These are phyloP conservation scores for Gossypium schwendimanii DNA, from an alignment of 441 rosid species.

Conservation along the genomic window DNA sequence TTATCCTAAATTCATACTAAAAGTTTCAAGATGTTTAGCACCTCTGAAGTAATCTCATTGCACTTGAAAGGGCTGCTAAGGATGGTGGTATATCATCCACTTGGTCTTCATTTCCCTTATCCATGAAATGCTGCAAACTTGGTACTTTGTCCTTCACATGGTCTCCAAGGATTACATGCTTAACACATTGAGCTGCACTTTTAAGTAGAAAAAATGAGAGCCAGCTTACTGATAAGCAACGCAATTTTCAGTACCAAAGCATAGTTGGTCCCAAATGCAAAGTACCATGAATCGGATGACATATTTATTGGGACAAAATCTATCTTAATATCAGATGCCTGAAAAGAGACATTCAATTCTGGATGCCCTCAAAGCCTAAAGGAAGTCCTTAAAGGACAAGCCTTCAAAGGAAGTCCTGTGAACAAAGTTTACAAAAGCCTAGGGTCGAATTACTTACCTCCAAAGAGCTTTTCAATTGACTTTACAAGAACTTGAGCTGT, in stretches of 20 bases:
- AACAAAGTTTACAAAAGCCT: background rate
- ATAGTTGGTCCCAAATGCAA: too few relatives aligned
- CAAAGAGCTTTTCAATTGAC: conserved; percentile 52
- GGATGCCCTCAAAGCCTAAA: background rate
- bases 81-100: conserved; percentile 49
- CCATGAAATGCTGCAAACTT: conserved; percentile 56
- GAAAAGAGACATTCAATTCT: background rate
- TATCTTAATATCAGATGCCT: background rate
- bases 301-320: background rate
- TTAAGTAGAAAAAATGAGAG: background rate
- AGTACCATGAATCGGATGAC: background rate
- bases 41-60: conserved; percentile 67
- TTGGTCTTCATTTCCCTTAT: conserved; percentile 26
- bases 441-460: conserved; percentile 31
- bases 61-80: conserved; percentile 69
- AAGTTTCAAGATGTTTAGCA: conserved; percentile 16
- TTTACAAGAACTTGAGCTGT: conserved; percentile 42
- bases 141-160: conserved; percentile 55
- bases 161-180: conserved; percentile 52
- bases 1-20: conserved; percentile 3
- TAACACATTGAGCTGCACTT: conserved; percentile 42
- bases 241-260: background rate
- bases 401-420: background rate
- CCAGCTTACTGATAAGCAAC: background rate
- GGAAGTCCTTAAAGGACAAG: background rate